These are phyloP conservation scores for Leishmania gerbilli DNA, from an alignment of 208 protist species.

Conservation along the genomic window DNA sequence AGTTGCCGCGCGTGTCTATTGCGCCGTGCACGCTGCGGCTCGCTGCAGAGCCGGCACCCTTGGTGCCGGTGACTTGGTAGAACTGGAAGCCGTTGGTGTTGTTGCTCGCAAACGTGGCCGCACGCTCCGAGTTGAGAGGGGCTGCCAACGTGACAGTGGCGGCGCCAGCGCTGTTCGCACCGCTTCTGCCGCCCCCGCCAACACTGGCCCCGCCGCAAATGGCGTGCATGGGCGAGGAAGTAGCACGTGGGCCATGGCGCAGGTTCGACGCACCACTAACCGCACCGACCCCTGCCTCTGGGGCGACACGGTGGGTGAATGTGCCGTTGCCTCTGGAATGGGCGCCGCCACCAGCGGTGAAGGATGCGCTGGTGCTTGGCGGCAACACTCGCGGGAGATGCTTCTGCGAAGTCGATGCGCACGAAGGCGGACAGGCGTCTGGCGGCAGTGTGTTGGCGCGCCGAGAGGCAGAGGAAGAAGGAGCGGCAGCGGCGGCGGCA, in stretches of 20 bases:
- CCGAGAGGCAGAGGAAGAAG: background rate
- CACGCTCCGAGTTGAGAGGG: background rate
- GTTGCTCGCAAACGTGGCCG: background rate
- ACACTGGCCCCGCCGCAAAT: background rate
- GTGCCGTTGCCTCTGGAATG: background rate
- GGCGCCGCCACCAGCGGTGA: background rate
- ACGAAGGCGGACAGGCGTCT: background rate
- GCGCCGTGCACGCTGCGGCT: background rate
- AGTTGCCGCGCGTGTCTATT: background rate
- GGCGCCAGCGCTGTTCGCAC: background rate
- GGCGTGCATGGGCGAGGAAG: background rate
- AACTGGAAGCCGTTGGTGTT: background rate
- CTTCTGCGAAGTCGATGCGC: background rate
- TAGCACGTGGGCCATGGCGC: slow-evolving; percentile 8
- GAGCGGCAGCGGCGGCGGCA: background rate
- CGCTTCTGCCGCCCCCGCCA: background rate
- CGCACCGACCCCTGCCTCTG: background rate
- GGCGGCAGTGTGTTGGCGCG: slow-evolving; percentile 2
- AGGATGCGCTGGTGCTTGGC: background rate
- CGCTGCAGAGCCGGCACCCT: background rate
- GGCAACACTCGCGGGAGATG: background rate
- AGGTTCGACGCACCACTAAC: background rate
- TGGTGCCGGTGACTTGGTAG: background rate
- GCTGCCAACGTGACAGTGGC: background rate
- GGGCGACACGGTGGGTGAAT: background rate